Evolutionary conservation across 306 rosid genomes (phyloP).

Genomic region (Ceratonia siliqua): DNA sequence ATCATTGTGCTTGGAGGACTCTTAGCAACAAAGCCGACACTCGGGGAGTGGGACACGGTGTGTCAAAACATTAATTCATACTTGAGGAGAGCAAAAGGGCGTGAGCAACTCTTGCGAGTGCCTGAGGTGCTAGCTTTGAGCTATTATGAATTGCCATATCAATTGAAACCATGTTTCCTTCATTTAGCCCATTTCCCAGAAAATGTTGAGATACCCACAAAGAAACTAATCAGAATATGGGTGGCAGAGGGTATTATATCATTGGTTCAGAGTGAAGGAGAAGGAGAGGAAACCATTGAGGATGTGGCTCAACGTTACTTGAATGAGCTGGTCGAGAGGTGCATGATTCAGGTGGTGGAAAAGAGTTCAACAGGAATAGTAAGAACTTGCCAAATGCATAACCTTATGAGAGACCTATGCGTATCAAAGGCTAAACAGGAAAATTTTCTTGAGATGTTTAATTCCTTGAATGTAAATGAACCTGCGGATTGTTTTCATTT

Average conservation of each 20-base stretch:
- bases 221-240: slow-evolving; percentile 52
- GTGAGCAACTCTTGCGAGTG: slow-evolving; percentile 39
- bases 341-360: slow-evolving; percentile 47
- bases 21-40: slow-evolving; percentile 52
- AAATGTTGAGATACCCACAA: slow-evolving; percentile 51
- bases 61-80: slow-evolving; percentile 41
- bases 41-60: slow-evolving; percentile 52
- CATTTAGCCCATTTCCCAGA: slow-evolving; percentile 58
- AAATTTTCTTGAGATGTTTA: slow-evolving; percentile 42
- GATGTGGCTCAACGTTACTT: slow-evolving; percentile 45
- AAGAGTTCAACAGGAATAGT: slow-evolving; percentile 48
- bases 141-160: slow-evolving; percentile 58
- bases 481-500: neutral
- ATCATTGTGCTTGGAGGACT: slow-evolving; percentile 64
- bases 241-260: slow-evolving; percentile 62
- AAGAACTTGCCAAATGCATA: slow-evolving; percentile 54
- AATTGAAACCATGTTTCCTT: slow-evolving; percentile 58
- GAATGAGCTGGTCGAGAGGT: slow-evolving; percentile 46
- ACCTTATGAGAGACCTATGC: slow-evolving; percentile 55
- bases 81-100: slow-evolving; percentile 44
- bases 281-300: slow-evolving; percentile 39
- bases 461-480: slow-evolving; percentile 35
- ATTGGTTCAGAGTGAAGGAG: slow-evolving; percentile 36
- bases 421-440: slow-evolving; percentile 46
- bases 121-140: slow-evolving; percentile 51